These are phyloP conservation scores for Cardamine resedifolia DNA, from an alignment of 345 rosid species.

Conservation along the genomic window DNA sequence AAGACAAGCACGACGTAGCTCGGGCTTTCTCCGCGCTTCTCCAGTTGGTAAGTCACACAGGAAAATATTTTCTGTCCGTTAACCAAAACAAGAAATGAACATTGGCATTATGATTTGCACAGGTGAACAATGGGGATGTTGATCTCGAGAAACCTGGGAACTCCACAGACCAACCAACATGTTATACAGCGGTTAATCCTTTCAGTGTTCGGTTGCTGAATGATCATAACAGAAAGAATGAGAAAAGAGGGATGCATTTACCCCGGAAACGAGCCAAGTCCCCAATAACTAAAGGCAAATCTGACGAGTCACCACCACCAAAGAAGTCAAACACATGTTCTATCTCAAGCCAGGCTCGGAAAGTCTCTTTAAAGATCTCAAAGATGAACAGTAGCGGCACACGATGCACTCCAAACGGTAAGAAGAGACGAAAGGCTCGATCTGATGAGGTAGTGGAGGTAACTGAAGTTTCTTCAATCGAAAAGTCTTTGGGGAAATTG, in stretches of 20 bases:
- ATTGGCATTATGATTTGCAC: conserved; percentile 18
- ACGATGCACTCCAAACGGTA: conserved; percentile 69
- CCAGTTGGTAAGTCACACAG: conserved; percentile 65
- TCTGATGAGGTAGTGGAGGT: conserved; percentile 40
- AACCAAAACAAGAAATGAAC: neutral
- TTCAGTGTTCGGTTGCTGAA: conserved; percentile 60
- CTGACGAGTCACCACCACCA: conserved; percentile 22
- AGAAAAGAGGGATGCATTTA: conserved; percentile 32
- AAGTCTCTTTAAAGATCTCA: conserved; percentile 49
- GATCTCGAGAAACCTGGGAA: conserved; percentile 55
- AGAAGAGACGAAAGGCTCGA: conserved; percentile 68
- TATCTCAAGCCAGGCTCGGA: conserved; percentile 42
- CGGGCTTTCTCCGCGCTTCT: conserved; percentile 95
- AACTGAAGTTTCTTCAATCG: conserved; percentile 28
- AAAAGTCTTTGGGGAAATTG: neutral
- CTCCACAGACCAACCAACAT: conserved; percentile 42
- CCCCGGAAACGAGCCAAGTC: conserved; percentile 65
- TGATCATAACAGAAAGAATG: conserved; percentile 32
- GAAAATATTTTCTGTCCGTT: neutral
- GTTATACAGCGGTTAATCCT: conserved; percentile 74
- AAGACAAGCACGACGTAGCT: conserved; percentile 83
- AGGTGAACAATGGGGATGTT: conserved; percentile 95
- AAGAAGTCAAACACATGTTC: conserved; percentile 31
- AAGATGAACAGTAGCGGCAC: conserved; percentile 46
- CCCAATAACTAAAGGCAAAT: conserved; percentile 39